A percentile compares a stretch with the other conserved stretches of the same genome.
These are phyloP conservation scores for Paecilomyces dactylethromorphus DNA, from an alignment of 2,329 filamentous ascomycete species.

Conservation along the genomic window DNA sequence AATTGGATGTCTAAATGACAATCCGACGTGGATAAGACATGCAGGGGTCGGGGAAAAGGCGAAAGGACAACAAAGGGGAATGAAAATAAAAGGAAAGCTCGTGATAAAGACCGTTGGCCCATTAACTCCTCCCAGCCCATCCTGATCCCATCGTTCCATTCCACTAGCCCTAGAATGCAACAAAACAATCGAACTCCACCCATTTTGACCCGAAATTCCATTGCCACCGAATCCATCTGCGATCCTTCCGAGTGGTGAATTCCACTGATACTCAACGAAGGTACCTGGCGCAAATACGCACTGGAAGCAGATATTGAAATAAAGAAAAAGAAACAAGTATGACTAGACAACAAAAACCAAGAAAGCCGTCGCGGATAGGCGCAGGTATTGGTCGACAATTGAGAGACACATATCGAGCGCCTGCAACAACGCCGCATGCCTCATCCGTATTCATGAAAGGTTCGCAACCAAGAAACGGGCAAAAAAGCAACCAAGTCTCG, in stretches of 20 bases:
- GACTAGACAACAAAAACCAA: slow-evolving; percentile 57
- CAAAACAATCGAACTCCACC: not conserved
- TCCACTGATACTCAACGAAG: not conserved
- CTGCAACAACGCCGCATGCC: slow-evolving; percentile 38
- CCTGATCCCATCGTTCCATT: not conserved
- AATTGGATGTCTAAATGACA: not conserved
- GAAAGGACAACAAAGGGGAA: not conserved
- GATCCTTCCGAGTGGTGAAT: not conserved
- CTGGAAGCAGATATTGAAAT: slow-evolving; percentile 60
- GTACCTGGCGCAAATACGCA: not conserved
- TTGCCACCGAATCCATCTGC: not conserved
- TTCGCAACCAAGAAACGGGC: not conserved
- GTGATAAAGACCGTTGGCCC: not conserved
- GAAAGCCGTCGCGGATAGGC: slow-evolving; percentile 48
- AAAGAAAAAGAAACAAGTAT: slow-evolving; percentile 60
- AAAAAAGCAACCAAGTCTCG: slow-evolving; percentile 3
- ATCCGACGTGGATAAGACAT: not conserved
- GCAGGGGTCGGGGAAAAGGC: not conserved
- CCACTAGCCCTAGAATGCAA: not conserved
- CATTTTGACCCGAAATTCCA: not conserved
- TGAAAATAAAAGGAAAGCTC: not conserved
- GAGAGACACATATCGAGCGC: slow-evolving; percentile 76
- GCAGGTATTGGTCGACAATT: slow-evolving; percentile 40
- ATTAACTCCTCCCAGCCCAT: not conserved
- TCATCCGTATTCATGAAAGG: not conserved